These are phyloP conservation scores for Diaporthe longicolla DNA, from an alignment of 2,329 filamentous ascomycete genomes.

Conservation along the genomic window DNA sequence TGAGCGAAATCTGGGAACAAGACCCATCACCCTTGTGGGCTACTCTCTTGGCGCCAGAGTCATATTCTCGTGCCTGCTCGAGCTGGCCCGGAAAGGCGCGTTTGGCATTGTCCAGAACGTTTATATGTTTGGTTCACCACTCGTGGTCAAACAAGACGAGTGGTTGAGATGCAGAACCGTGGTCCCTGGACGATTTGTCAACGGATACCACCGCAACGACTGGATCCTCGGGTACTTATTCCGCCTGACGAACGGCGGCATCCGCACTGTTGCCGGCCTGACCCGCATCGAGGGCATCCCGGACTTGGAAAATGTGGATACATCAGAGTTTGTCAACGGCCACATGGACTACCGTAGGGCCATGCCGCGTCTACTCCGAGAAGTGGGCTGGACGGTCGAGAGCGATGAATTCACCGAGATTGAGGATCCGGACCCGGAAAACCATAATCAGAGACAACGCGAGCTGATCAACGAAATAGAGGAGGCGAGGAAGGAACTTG, in stretches of 20 bases:
- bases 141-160: conserved; percentile 93
- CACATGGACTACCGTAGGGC: conserved; percentile 97
- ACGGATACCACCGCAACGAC: conserved; percentile 93
- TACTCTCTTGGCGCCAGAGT: conserved; percentile 94
- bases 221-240: conserved; percentile 99
- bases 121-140: conserved; percentile 91
- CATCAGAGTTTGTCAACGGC: conserved; percentile 86
- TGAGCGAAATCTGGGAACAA: conserved; percentile 89
- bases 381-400: conserved; percentile 92
- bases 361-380: conserved; percentile 89
- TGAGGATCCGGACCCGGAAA: conserved; percentile 96
- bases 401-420: conserved; percentile 97
- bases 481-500: conserved; percentile 88
- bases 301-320: conserved; percentile 89
- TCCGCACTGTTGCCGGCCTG: conserved; percentile 89
- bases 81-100: conserved; percentile 86
- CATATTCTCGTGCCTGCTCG: conserved; percentile 91
- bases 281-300: conserved; percentile 81
- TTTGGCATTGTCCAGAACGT: conserved; percentile 94
- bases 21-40: conserved; percentile 92
- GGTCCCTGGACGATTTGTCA: conserved; percentile 92
- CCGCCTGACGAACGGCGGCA: conserved; percentile 91
- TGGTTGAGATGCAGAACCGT: conserved; percentile 86
- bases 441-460: conserved; percentile 87
- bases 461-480: conserved; percentile 98